A percentile compares a stretch with the other conserved stretches of the same genome.
phyloP scores from a whole-genome alignment of 768 basidiomycete species.

The Agaricus subrufescens region DNA sequence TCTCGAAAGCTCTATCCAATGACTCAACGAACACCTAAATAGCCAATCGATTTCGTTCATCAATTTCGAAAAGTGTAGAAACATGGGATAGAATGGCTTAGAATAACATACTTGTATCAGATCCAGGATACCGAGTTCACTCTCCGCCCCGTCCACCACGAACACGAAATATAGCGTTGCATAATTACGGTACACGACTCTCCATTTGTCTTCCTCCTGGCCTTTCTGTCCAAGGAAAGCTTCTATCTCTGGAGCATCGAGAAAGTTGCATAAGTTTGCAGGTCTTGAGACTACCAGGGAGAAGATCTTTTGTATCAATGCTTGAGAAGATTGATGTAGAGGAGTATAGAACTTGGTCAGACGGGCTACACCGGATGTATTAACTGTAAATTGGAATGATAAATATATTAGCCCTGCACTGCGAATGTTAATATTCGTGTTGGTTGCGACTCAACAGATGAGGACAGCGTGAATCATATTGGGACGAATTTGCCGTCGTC shows the following conservation, averaged over 20 bases:
- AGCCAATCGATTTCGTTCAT: neutral
- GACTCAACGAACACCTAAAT: slow-evolving; percentile 93
- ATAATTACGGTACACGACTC: slow-evolving; percentile 93
- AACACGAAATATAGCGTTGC: slow-evolving; percentile 97
- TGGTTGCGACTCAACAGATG: slow-evolving; percentile 55
- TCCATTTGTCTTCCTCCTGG: slow-evolving; percentile 54
- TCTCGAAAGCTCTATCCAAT: slow-evolving; percentile 93
- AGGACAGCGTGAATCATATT: slow-evolving; percentile 82
- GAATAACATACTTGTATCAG: slow-evolving; percentile 79
- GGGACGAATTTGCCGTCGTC: neutral
- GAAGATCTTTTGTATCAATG: slow-evolving; percentile 85
- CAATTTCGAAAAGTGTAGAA: neutral
- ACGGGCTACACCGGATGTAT: slow-evolving; percentile 85
- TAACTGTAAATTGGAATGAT: slow-evolving; percentile 48
- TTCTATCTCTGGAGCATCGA: slow-evolving; percentile 88
- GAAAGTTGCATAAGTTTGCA: slow-evolving; percentile 87
- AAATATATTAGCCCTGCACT: slow-evolving; percentile 1
- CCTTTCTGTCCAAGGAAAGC: slow-evolving; percentile 58
- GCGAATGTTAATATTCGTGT: slow-evolving; percentile 6
- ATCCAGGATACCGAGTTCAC: slow-evolving; percentile 93
- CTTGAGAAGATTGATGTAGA: slow-evolving; percentile 60
- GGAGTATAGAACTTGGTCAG: slow-evolving; percentile 89
- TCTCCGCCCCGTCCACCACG: slow-evolving; percentile 94
- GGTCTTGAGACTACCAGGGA: slow-evolving; percentile 81
- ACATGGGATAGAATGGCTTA: neutral